Evolutionary conservation across 495 filamentous ascomycete species (phyloP).

Genomic region (Podospora pseudopauciseta): DNA sequence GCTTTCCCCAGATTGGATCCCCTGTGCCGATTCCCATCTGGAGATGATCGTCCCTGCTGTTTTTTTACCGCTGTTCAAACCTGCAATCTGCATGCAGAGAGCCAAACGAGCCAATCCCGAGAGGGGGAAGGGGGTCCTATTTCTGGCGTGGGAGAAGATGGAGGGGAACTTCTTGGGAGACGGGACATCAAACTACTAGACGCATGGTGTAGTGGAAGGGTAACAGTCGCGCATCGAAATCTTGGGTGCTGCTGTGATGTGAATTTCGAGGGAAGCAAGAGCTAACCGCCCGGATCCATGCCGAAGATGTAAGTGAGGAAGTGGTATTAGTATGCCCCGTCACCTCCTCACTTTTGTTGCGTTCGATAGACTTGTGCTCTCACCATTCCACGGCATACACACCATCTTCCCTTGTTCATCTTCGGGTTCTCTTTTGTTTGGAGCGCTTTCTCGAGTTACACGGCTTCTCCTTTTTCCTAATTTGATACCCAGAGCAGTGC

Average conservation of each 20-base stretch:
- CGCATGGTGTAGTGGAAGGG: background rate
- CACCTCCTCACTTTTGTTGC: background rate
- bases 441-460: background rate
- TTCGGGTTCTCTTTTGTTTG: background rate
- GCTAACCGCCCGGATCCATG: background rate
- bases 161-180: background rate
- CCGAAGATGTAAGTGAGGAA: background rate
- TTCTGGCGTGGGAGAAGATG: background rate
- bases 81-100: background rate
- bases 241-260: background rate
- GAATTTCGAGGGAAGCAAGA: background rate
- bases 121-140: background rate
- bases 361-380: background rate
- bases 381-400: background rate
- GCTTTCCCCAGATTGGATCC: background rate
- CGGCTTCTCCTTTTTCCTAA: background rate
- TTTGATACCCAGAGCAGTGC: background rate
- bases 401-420: background rate
- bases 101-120: background rate
- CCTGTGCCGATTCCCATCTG: background rate
- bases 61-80: background rate
- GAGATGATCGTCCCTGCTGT: background rate
- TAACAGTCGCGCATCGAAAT: background rate
- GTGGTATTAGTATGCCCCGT: background rate
- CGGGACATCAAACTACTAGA: no score